Evolutionary conservation across 192 early-diverging fungal genomes (phyloP).

Genomic region (Entomortierella chlamydospora): DNA sequence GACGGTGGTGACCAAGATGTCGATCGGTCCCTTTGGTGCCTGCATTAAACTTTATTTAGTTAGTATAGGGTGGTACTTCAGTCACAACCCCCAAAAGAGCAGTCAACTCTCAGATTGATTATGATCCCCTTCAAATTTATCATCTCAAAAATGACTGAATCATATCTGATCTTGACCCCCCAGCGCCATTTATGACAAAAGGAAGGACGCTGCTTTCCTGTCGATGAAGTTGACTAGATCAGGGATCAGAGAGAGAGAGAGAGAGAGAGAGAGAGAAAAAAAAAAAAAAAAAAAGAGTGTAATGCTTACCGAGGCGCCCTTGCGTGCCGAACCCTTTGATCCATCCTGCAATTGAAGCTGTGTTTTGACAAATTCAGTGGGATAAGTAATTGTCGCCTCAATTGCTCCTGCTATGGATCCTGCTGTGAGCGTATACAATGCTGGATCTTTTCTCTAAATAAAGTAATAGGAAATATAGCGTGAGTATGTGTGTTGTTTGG

Average conservation of each 20-base stretch:
- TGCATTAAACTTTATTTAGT: neutral
- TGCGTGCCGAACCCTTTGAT: conserved; percentile 20
- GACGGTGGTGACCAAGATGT: conserved; percentile 81
- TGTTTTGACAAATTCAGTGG: conserved; percentile 96
- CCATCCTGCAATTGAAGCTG: conserved; percentile 90
- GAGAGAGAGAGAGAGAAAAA: no score
- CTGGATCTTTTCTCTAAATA: conserved; percentile 43
- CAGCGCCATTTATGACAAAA: no score
- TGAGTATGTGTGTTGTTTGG: neutral
- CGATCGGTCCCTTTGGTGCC: conserved; percentile 82
- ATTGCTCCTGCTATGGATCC: conserved; percentile 91
- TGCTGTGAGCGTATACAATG: conserved; percentile 76
- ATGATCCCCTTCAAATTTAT: neutral
- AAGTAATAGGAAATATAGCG: neutral
- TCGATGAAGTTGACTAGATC: no score
- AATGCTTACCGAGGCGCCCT: conserved; percentile 45
- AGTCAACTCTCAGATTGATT: conserved; percentile 21
- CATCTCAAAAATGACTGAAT: neutral
- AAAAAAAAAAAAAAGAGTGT: no score
- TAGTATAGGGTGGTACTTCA: neutral
- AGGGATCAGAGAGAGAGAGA: no score
- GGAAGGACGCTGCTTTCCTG: no score
- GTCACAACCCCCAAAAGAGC: neutral
- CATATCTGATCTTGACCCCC: conserved; percentile 19
- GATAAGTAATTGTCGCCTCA: conserved; percentile 93